A percentile compares a stretch with the other conserved stretches of the same genome.
These are phyloP conservation scores for Yamadazyma siamensis DNA, from an alignment of 1,139 yeast species.

Conservation along the genomic window DNA sequence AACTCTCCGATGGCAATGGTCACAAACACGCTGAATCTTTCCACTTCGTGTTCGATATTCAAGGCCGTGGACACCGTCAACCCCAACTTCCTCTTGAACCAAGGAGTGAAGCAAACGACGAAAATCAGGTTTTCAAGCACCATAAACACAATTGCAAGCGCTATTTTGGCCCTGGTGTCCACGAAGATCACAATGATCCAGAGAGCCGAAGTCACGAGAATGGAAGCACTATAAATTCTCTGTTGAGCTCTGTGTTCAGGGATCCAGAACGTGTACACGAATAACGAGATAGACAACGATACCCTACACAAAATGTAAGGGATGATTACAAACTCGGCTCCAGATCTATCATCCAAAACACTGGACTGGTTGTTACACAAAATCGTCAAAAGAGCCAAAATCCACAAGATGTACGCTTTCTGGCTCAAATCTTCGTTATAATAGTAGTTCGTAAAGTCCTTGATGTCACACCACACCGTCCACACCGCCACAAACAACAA, in stretches of 20 bases:
- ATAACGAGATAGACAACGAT: slow-evolving; percentile 31
- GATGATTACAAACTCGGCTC: slow-evolving; percentile 43
- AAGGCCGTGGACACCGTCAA: slow-evolving; percentile 55
- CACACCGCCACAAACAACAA: slow-evolving; percentile 57
- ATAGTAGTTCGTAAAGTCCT: slow-evolving; percentile 63
- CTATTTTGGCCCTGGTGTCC: slow-evolving; percentile 43
- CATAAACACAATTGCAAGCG: slow-evolving; percentile 40
- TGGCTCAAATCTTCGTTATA: slow-evolving; percentile 62
- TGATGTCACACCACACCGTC: slow-evolving; percentile 63
- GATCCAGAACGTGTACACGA: slow-evolving; percentile 47
- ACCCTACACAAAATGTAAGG: slow-evolving; percentile 48
- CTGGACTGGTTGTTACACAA: slow-evolving; percentile 49
- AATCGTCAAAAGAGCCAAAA: slow-evolving; percentile 46
- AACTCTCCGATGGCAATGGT: slow-evolving; percentile 69
- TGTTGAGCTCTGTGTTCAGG: slow-evolving; percentile 55
- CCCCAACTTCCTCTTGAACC: slow-evolving; percentile 37
- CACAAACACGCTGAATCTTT: slow-evolving; percentile 54
- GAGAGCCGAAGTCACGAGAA: slow-evolving; percentile 31
- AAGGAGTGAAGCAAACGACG: slow-evolving; percentile 43
- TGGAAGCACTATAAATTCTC: slow-evolving; percentile 34
- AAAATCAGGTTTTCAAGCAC: slow-evolving; percentile 39
- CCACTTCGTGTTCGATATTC: slow-evolving; percentile 67
- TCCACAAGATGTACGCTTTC: slow-evolving; percentile 52
- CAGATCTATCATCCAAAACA: slow-evolving; percentile 29
- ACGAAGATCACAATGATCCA: slow-evolving; percentile 52